Evolutionary conservation across 345 rosid genomes (phyloP).

Genomic region (Gossypium bickii): DNA sequence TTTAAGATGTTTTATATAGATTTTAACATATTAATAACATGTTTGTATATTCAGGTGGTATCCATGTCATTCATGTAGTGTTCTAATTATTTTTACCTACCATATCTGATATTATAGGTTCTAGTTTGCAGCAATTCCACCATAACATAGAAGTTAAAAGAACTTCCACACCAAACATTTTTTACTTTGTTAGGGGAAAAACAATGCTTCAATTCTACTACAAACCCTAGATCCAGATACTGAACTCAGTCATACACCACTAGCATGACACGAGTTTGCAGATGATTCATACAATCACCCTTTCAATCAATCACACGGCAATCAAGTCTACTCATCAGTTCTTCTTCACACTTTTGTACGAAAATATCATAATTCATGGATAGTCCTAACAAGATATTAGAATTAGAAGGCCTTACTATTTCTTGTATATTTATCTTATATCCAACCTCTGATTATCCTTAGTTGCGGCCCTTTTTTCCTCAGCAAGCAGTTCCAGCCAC

Average conservation of each 20-base stretch:
- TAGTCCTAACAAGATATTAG: constrained; percentile 5
- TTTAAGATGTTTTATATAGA: no score
- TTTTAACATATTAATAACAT: no score
- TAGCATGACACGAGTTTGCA: neutral
- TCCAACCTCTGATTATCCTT: neutral
- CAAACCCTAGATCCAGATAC: neutral
- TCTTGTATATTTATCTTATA: neutral
- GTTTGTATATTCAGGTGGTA: no score
- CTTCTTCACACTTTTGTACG: neutral
- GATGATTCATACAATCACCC: neutral
- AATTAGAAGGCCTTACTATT: neutral
- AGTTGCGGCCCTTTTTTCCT: neutral
- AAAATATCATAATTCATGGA: constrained; percentile 11
- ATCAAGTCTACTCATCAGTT: neutral
- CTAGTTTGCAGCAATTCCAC: neutral
- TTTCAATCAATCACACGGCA: neutral
- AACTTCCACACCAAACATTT: neutral
- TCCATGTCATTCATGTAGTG: no score
- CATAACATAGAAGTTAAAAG: neutral
- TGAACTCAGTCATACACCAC: neutral
- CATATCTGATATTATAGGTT: no score
- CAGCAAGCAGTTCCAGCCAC: neutral
- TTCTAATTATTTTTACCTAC: no score
- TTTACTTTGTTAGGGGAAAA: neutral
- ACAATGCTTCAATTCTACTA: constrained; percentile 1